Evolutionary conservation across 1,139 yeast species (phyloP).

Genomic region (Geotrichum aggregatum): DNA sequence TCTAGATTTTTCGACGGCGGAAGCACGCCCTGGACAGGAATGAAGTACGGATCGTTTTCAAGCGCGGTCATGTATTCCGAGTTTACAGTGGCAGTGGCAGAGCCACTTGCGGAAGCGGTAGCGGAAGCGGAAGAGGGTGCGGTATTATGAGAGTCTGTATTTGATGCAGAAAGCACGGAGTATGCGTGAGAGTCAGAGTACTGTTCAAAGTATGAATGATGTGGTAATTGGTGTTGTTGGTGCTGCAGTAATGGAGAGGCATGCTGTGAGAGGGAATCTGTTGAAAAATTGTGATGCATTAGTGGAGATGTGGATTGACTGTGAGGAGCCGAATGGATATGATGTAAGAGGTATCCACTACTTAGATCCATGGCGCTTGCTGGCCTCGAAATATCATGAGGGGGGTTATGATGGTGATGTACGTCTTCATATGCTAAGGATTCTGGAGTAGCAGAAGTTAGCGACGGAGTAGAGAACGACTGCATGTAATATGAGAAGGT

Average conservation of each 20-base stretch:
- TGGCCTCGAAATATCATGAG: background rate
- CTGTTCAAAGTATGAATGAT: slow-evolving; percentile 1
- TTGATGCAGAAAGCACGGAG: background rate
- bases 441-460: slow-evolving; percentile 1
- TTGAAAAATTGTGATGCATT: background rate
- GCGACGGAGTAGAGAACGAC: background rate
- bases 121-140: background rate
- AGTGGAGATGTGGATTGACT: slow-evolving; percentile 6
- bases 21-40: slow-evolving; percentile 17
- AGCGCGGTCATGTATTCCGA: slow-evolving; percentile 1
- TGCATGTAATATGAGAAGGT: slow-evolving; percentile 1
- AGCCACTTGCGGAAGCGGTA: background rate
- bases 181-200: background rate
- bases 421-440: background rate
- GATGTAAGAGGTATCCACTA: slow-evolving; percentile 2
- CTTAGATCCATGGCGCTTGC: background rate
- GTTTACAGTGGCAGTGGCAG: background rate
- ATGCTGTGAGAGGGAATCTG: slow-evolving; percentile 4
- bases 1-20: slow-evolving; percentile 24
- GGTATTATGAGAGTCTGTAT: background rate
- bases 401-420: background rate
- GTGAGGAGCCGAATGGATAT: slow-evolving; percentile 4
- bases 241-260: slow-evolving; percentile 4
- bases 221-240: slow-evolving; percentile 1
- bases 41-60: slow-evolving; percentile 17